phyloP scores from a whole-genome alignment of 1,284 basidiomycete genomes.

The Mycena sp. region DNA sequence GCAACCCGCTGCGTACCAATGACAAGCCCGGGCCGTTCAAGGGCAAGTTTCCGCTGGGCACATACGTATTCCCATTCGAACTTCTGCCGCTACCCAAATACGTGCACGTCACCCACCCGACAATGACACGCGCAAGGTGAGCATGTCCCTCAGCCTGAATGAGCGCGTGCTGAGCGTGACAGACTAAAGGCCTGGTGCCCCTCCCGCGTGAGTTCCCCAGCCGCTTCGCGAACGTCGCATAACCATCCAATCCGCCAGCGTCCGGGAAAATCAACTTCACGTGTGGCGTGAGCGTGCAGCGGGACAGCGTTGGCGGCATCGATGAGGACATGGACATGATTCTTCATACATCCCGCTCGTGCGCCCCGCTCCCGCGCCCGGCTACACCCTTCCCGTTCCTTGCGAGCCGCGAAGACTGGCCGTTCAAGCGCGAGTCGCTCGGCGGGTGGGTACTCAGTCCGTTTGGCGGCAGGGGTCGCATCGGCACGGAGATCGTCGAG shows the following conservation, averaged over 20 bases:
- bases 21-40: slow-evolving; percentile 18
- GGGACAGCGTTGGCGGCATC: slow-evolving; percentile 32
- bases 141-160: neutral
- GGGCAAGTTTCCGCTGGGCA: slow-evolving; percentile 28
- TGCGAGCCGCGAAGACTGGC: slow-evolving; percentile 30
- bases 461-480: slow-evolving; percentile 27
- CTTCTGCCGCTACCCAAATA: slow-evolving; percentile 27
- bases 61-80: slow-evolving; percentile 28
- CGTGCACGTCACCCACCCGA: slow-evolving; percentile 28
- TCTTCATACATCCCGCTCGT: slow-evolving; percentile 26
- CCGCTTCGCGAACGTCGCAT: neutral
- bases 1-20: slow-evolving; percentile 17
- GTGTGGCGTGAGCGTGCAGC: slow-evolving; percentile 28
- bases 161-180: neutral
- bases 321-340: slow-evolving; percentile 44
- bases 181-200: slow-evolving; percentile 24
- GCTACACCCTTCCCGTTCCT: slow-evolving; percentile 28
- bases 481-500: slow-evolving; percentile 24
- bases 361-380: slow-evolving; percentile 9
- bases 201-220: slow-evolving; percentile 24
- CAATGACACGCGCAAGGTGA: slow-evolving; percentile 25
- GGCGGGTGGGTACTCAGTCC: slow-evolving; percentile 30
- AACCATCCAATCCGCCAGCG: slow-evolving; percentile 7
- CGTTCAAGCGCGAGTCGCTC: slow-evolving; percentile 27
- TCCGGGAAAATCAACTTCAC: slow-evolving; percentile 26